A percentile compares a stretch with the other conserved stretches of the same genome.
Conservation (phyloP, 176 grass and related monocot species). For the Triticum timopheevii region DNA sequence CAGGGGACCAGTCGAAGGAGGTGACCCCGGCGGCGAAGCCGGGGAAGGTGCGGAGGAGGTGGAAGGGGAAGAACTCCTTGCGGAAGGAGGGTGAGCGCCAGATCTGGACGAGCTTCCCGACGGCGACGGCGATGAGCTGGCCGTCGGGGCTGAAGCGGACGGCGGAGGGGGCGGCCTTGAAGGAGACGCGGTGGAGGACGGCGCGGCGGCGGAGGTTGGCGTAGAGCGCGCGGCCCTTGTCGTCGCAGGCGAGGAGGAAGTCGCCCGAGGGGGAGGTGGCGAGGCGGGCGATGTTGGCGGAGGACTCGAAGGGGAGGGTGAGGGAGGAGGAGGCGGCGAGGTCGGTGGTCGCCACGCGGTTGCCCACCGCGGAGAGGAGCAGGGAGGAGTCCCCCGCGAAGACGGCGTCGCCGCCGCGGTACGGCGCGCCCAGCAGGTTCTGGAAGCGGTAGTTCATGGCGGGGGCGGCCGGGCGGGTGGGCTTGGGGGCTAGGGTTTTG, state of each 20-base stretch:
- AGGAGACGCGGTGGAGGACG: constrained; percentile 77
- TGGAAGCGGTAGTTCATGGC: constrained; percentile 97
- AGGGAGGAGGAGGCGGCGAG: constrained; percentile 62
- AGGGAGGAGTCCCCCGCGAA: constrained; percentile 59
- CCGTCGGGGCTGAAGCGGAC: constrained; percentile 79
- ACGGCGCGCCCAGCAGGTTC: constrained; percentile 89
- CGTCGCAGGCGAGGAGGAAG: constrained; percentile 65
- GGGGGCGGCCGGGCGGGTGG: neutral
- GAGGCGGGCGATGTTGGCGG: constrained; percentile 67
- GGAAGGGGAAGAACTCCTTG: constrained; percentile 90
- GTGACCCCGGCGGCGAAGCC: constrained; percentile 73
- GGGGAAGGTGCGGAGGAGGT: constrained; percentile 76
- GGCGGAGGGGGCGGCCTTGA: constrained; percentile 64
- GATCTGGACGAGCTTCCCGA: constrained; percentile 84
- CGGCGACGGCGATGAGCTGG: constrained; percentile 66
- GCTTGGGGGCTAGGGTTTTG: constrained; percentile 53
- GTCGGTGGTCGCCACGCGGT: constrained; percentile 78
- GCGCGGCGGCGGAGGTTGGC: constrained; percentile 72
- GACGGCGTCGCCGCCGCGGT: constrained; percentile 86
- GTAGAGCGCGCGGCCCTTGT: constrained; percentile 53
- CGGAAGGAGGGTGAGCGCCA: constrained; percentile 89
- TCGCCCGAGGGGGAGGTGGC: constrained; percentile 63
- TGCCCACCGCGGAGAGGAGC: constrained; percentile 76
- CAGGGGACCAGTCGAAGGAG: constrained; percentile 86
- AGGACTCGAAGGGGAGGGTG: constrained; percentile 87